Evolutionary conservation across 2,329 filamentous ascomycete species (phyloP), one percentile per base, ranked within the genome.

Genomic region (Gliomastix tumulicola): DNA sequence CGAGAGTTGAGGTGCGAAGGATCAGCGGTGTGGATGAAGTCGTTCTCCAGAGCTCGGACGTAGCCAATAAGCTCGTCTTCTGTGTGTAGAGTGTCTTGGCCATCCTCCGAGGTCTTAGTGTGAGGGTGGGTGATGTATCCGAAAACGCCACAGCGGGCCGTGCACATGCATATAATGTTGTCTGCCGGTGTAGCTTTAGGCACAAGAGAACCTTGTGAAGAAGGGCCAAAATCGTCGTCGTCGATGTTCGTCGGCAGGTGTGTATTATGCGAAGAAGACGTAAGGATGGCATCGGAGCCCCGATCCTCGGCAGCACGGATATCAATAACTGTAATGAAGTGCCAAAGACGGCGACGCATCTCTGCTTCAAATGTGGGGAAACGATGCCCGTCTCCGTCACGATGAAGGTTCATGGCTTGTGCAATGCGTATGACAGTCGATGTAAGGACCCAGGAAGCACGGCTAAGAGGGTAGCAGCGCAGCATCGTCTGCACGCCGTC

Each of bases 321-420:
- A 43, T 83, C 79, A 3, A 81, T 62, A n/a, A 77, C 65, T 21
- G 78, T 53, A n/a, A 82, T 66, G 44, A 80, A 74, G 59, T 74
- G 75, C 71, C 77, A 82, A 0, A 82, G 50, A 4, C 79, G 66
- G 8, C 78, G 67, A 16, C 77, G 68, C 56, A 80, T 69, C 53
- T 81, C 73, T 4, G 66, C 65, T 39, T 80, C 69, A 42, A 74
- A 82, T 0, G 71, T 65, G 0, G 56, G 45, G 31, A 61, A 56
- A 2, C 50, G 46, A 6, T 49, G 49, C 6, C 55, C 56, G 25
- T 55, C 51, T 4, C 61, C 59, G 42, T 71, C 68, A 6, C 59
- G 60, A 36, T 69, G 64, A 5, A 71, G 50, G 23, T 54, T 51
- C 15, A 62, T 49, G 1, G 57, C 62, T 31, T 70, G 67, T 1